A percentile compares a stretch with the other conserved stretches of the same genome.
Evolutionary conservation across 106 monocot species (phyloP).

Genomic region (Xerophyta viscosa): DNA sequence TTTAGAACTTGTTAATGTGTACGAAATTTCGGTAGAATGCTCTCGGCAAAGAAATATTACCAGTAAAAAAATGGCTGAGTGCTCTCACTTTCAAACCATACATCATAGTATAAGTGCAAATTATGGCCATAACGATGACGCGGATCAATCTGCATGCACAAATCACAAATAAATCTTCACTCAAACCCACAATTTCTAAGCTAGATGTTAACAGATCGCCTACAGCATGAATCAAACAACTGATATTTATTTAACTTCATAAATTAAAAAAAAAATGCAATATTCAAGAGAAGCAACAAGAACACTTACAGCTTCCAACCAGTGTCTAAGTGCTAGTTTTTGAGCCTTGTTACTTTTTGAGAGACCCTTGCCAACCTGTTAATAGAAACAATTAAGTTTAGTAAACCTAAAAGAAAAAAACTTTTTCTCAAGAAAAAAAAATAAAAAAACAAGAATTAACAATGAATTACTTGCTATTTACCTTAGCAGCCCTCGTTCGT

Average conservation of each 20-base stretch:
- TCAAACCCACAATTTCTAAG: no score
- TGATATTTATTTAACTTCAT: no score
- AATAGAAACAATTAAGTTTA: no score
- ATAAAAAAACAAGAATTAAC: neutral
- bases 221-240: no score
- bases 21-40: no score
- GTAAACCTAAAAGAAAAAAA: neutral
- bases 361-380: constrained; percentile 61
- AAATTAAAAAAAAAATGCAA: no score
- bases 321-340: constrained; percentile 67
- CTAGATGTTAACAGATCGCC: no score
- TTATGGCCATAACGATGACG: constrained; percentile 73
- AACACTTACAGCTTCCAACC: constrained; percentile 69
- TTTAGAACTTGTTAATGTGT: no score
- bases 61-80: constrained; percentile 63
- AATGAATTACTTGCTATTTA: constrained; percentile 3
- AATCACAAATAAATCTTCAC: no score
- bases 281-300: no score
- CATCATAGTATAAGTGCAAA: constrained; percentile 53
- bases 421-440: neutral
- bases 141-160: constrained; percentile 73
- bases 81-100: constrained; percentile 57
- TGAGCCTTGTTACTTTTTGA: constrained; percentile 61
- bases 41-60: constrained; percentile 23
- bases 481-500: constrained; percentile 71